These are phyloP conservation scores for Lagerstroemia speciosa DNA, from an alignment of 345 rosid genomes.

Conservation along the genomic window DNA sequence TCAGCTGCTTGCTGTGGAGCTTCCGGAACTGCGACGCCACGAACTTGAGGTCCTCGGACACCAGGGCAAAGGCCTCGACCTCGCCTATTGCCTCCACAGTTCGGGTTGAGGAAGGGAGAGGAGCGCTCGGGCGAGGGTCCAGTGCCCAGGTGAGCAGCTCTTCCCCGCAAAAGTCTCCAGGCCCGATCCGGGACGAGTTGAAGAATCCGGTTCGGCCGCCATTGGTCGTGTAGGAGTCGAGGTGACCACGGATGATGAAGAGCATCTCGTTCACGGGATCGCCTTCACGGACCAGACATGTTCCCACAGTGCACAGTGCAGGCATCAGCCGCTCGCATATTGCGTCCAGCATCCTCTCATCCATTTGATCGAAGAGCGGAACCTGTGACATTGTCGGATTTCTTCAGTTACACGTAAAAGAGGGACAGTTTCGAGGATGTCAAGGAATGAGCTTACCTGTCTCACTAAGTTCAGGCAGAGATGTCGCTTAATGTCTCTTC, in stretches of 20 bases:
- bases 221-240: conserved; percentile 39
- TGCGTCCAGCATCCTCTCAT: conserved; percentile 45
- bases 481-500: conserved; percentile 45
- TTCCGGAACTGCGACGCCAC: conserved; percentile 44
- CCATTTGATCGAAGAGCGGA: conserved; percentile 47
- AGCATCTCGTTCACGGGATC: conserved; percentile 51
- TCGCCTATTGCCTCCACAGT: conserved; percentile 37
- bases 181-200: conserved; percentile 38
- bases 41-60: conserved; percentile 39
- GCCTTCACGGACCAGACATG: conserved; percentile 36
- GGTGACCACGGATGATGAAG: conserved; percentile 43
- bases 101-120: conserved; percentile 44
- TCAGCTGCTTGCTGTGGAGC: conserved; percentile 36
- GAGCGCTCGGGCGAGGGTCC: conserved; percentile 34
- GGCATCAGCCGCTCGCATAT: conserved; percentile 50
- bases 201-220: conserved; percentile 49
- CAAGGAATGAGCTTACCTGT: conserved; percentile 20
- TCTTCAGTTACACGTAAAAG: too few relatives aligned
- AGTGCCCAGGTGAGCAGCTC: conserved; percentile 49
- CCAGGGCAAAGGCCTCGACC: conserved; percentile 45
- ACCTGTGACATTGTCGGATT: too few relatives aligned
- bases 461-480: conserved; percentile 58
- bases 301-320: conserved; percentile 23
- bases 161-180: conserved; percentile 55
- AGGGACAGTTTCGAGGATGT: too few relatives aligned